Conservation (phyloP, 192 early-diverging fungal species). For the Umbelopsis isabellina region DNA sequence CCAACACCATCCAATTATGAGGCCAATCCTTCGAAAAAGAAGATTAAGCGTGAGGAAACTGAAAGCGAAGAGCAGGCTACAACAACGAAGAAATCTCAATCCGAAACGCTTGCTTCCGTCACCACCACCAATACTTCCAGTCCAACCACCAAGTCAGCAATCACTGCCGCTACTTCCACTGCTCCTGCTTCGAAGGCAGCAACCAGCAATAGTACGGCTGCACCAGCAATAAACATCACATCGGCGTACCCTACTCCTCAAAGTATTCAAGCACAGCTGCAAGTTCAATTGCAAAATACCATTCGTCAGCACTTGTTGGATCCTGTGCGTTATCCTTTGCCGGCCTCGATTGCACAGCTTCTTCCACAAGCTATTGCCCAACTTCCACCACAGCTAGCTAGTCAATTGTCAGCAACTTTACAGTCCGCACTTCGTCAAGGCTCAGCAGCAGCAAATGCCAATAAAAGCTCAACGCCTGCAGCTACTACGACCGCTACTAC, state of each 20-base stretch:
- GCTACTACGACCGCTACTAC: constrained; percentile 6
- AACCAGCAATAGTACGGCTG: neutral
- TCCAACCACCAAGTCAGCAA: neutral
- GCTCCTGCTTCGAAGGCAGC: neutral
- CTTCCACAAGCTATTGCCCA: constrained; percentile 41
- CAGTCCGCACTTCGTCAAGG: constrained; percentile 25
- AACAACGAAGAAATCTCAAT: constrained; percentile 6
- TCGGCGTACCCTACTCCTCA: constrained; percentile 15
- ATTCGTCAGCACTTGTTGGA: constrained; percentile 41
- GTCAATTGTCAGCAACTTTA: constrained; percentile 32
- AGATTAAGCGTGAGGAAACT: constrained; percentile 13
- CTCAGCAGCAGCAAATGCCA: neutral
- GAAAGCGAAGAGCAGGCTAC: neutral
- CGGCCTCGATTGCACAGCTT: constrained; percentile 38
- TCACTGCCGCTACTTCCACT: neutral
- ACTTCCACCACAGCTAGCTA: constrained; percentile 37
- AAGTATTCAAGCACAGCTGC: constrained; percentile 35
- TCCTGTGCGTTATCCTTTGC: constrained; percentile 38
- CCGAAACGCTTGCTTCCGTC: neutral
- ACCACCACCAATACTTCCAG: neutral
- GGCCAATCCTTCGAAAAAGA: neutral
- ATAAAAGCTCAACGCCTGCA: constrained; percentile 6
- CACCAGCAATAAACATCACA: neutral
- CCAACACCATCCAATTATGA: constrained; percentile 16
- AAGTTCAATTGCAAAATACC: constrained; percentile 42